Evolutionary conservation across 2,329 filamentous ascomycete species (phyloP), one percentile per base, ranked within the genome.

Genomic region (Didymella arachidicola): DNA sequence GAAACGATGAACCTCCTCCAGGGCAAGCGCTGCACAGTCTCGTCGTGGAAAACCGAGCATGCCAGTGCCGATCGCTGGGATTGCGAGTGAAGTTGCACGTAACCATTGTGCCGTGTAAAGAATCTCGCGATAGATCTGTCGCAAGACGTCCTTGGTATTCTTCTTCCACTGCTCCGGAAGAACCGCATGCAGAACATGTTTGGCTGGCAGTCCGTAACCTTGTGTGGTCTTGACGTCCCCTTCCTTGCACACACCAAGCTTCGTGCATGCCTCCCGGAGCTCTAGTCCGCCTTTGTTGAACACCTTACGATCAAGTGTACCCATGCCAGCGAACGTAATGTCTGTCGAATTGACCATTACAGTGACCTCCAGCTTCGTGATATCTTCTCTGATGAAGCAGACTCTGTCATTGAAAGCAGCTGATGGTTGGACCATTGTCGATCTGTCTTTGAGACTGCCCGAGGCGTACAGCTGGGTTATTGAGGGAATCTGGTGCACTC

Each of bases 291-390:
- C 73, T 54, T 70, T 71, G 43, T 58, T 61, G 53, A 75, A 74
- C n/a, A 77, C 55, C 8, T 58, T 69, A 7, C 67, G 64, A 55
- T 75, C 70, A 2, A 77, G 59, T 34, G 67, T 70, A 3, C 74
- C 72, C 59, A 69, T 67, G 0, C 72, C 68, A 4, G 59, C 46
- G 47, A 77, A 74, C 2, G 45, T 49, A 1, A 27, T 18, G 16
- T 74, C 68, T 0, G 75, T 76, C 3, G 69, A 72, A 39, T 72
- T 77, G 19, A 76, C 72, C 38, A 76, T 67, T 7, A 72, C 61
- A 42, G 76, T 72, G 10, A 72, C 71, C 7, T 72, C 68, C 1
- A 77, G 36, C 26, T 59, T 69, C 2, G 74, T 75, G 25, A 77
- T 77, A 27, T 77, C 73, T 48, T 74, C 68, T 46, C 69, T 67